These are phyloP conservation scores for Scytalidium sp. DNA, from an alignment of 2,329 filamentous ascomycete species.

Conservation along the genomic window DNA sequence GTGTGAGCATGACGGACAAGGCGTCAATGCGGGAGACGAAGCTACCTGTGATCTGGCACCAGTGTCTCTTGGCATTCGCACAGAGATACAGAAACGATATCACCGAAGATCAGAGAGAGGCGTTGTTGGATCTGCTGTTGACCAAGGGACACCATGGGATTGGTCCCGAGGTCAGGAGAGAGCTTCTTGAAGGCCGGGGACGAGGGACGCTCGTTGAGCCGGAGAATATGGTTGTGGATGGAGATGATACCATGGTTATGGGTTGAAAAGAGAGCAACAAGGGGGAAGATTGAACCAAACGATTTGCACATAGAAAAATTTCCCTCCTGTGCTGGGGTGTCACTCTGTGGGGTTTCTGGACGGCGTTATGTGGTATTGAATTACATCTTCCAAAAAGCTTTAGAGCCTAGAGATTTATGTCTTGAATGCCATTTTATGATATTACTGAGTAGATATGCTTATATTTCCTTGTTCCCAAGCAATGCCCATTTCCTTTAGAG, in stretches of 20 bases:
- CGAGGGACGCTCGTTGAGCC: constrained; percentile 70
- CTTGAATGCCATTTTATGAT: background rate
- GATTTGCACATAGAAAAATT: background rate
- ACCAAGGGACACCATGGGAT: constrained; percentile 84
- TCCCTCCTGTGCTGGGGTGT: background rate
- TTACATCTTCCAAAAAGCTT: background rate
- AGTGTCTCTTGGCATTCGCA: constrained; percentile 87
- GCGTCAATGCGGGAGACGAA: constrained; percentile 53
- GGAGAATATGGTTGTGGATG: constrained; percentile 55
- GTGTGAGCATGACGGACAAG: constrained; percentile 32
- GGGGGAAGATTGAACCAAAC: background rate
- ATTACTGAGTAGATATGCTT: background rate
- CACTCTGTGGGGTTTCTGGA: background rate
- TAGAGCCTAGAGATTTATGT: background rate
- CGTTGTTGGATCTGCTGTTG: constrained; percentile 81
- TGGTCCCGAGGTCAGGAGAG: constrained; percentile 84
- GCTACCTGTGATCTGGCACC: constrained; percentile 94
- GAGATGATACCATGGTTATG: constrained; percentile 90
- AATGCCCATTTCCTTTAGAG: too few species aligned
- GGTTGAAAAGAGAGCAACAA: constrained; percentile 26
- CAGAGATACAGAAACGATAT: constrained; percentile 95
- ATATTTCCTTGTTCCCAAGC: background rate
- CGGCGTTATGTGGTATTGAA: background rate
- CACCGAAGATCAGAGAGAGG: constrained; percentile 91
- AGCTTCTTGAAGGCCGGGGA: constrained; percentile 83